Conservation (phyloP, 352 stramenopile genomes). For the Globisporangium splendens region DNA sequence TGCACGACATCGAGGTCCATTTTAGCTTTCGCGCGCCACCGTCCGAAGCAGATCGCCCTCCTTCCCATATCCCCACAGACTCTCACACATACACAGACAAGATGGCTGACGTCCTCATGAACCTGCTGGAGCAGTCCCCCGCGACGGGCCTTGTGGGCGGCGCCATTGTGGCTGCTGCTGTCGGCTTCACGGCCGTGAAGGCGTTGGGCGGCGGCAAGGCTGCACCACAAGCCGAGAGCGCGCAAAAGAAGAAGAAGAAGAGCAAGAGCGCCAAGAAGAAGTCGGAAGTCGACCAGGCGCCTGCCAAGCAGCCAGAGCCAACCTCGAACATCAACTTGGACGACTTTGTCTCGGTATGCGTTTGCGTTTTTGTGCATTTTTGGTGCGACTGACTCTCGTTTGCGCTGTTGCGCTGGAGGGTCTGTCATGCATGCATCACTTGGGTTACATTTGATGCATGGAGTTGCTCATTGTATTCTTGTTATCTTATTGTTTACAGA, state of each 20-base stretch:
- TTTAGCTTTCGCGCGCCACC: constrained; percentile 6
- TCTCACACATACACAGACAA: constrained; percentile 10
- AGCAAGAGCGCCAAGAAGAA: constrained; percentile 33
- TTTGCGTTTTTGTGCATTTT: not conserved
- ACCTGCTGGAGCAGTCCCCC: constrained; percentile 59
- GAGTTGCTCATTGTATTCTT: not conserved
- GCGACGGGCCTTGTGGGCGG: constrained; percentile 62
- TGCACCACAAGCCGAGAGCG: constrained; percentile 15
- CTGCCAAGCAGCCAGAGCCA: constrained; percentile 26
- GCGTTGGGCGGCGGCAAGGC: constrained; percentile 42
- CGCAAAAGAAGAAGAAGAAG: constrained; percentile 72
- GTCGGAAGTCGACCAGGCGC: constrained; percentile 14
- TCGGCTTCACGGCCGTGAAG: constrained; percentile 70
- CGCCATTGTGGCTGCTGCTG: constrained; percentile 58
- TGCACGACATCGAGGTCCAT: constrained; percentile 12
- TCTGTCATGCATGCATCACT: not conserved
- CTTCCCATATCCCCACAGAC: too few relatives aligned
- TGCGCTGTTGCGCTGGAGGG: not conserved
- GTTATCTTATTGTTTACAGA: constrained; percentile 23
- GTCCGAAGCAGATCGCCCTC: constrained; percentile 1
- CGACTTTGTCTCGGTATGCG: constrained; percentile 50
- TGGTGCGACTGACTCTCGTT: too few relatives aligned
- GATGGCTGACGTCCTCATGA: constrained; percentile 67
- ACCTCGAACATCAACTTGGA: constrained; percentile 55
- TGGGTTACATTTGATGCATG: not conserved